phyloP scores from a whole-genome alignment of 208 protist genomes.

The Leptomonas seymouri region DNA sequence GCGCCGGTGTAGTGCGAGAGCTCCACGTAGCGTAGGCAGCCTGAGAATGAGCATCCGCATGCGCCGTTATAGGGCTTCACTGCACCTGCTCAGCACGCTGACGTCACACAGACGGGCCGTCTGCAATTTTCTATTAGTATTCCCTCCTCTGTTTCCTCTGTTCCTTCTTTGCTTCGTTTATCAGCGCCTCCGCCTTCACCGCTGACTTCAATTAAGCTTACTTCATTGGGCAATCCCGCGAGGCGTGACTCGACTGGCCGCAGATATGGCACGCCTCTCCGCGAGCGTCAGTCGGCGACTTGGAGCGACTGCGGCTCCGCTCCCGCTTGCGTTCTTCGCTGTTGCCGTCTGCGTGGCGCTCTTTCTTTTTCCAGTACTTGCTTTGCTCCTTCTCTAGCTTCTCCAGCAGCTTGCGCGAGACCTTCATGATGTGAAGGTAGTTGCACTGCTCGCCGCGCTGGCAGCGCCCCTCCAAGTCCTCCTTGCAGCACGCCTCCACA shows the following conservation, averaged over 20 bases:
- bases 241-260: constrained; percentile 59
- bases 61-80: no score
- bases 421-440: constrained; percentile 97
- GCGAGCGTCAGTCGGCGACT: constrained; percentile 8
- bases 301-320: constrained; percentile 40
- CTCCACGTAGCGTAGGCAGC: no score
- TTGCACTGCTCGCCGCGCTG: constrained; percentile 96
- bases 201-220: no score
- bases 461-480: constrained; percentile 95
- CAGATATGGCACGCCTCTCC: constrained; percentile 71
- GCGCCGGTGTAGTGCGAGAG: no score
- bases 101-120: no score
- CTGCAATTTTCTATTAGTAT: no score
- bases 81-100: no score
- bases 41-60: no score
- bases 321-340: constrained; percentile 51
- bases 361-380: constrained; percentile 77
- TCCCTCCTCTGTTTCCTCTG: no score
- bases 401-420: constrained; percentile 82
- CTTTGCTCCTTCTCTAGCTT: constrained; percentile 87
- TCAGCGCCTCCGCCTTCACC: no score
- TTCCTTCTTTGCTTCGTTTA: no score
- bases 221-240: constrained; percentile 68
- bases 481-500: constrained; percentile 96
- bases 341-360: constrained; percentile 31